Base-by-base conservation (phyloP, 768 basidiomycete species). In the Auricularia sp. region DNA sequence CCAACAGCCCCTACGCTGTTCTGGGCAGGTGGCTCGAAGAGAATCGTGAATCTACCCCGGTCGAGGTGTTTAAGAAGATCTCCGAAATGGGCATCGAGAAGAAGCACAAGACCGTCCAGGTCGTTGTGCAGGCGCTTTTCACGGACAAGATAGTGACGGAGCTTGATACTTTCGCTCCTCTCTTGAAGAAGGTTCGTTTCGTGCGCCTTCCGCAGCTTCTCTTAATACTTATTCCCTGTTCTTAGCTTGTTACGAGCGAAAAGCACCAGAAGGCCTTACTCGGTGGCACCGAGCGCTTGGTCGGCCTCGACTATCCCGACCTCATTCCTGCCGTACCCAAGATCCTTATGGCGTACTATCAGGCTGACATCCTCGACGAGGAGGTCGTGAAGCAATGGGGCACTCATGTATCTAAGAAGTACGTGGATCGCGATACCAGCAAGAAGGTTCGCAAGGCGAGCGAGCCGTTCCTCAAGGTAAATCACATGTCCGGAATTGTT, bases 371-470 rank as follows among this genome's bases (percentile, higher is more conserved):
- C 18, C 77, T 99, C 62, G 94, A 98, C 6, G 97, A 99, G 74
- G 93, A 92, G 33, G 82, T 96, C 5, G 80, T 95, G 61, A 85
- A 81, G 10, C 86, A 94, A 67, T 98, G 94, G 96, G 94, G 94
- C 8, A 96, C 92, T 3, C 94, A 96, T 70, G 92, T 94, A 72
- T 91, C 88, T 77, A 96, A 90, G 82, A 97, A 98, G 78, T 96
- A 93, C 72, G 91, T 94, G 56, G 91, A 96, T 76, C 93, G 90
- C 77, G 94, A 98, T 34, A 88, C 84, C 58, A 91, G 89, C 75
- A 98, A 98, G 84, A 94, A 86, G 77, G 94, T 99, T 62, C 82
- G 95, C 70, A 96, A 95, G 80, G 93, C 93, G 12, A 90, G 90
- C 68, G 93, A 92, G 74, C 93, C 95, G 0, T 98, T 98, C 81